Base-by-base conservation (phyloP, 2,329 filamentous ascomycete genomes). In the Rugonectria rugulosa region DNA sequence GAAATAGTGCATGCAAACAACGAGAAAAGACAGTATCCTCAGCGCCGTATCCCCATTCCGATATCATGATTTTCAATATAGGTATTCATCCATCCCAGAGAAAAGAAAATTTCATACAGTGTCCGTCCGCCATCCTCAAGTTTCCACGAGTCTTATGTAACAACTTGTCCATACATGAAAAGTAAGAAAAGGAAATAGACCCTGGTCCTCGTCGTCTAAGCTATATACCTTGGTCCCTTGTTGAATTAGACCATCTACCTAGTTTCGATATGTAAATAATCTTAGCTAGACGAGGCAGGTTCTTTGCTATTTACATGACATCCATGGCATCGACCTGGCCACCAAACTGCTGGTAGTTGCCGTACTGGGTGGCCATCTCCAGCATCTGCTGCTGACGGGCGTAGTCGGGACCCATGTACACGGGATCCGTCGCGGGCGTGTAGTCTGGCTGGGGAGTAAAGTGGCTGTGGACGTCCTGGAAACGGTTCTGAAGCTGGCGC, bases 331-430 rank as follows among this genome's bases (percentile, higher is more conserved):
- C 82, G 57, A 77, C 75, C 54, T 81, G 79, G 34, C 78, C 72
- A 27, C 73, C 68, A 32, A 69, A 71, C 57, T 84, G 81, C 65
- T 85, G 81, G 62, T 81, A 85, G 19, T 83, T 80, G 0, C 87
- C 88, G 62, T 90, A 90, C 70, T 88, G 85, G 60, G 88, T 81
- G 67, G 88, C 87, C 86, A 90, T 88, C 23, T 82, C 70, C 72
- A 79, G 72, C 69, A 82, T 70, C 70, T 78, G 73, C 70, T 82
- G 79, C 65, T 81, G 80, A 51, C 75, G 73, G 53, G 75, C 74
- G 70, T 72, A 82, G 56, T 73, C 79, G 0, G 72, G 63, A 6
- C 71, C 69, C 47, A 72, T 81, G 70, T 91, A 92, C n/a, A 88
- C 88, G 0, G 89, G 89, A 60, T 92, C 89, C 2, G 82, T 86